Evolutionary conservation across 495 filamentous ascomycete species (phyloP).

Genomic region (Astrothelium macrocarpum): DNA sequence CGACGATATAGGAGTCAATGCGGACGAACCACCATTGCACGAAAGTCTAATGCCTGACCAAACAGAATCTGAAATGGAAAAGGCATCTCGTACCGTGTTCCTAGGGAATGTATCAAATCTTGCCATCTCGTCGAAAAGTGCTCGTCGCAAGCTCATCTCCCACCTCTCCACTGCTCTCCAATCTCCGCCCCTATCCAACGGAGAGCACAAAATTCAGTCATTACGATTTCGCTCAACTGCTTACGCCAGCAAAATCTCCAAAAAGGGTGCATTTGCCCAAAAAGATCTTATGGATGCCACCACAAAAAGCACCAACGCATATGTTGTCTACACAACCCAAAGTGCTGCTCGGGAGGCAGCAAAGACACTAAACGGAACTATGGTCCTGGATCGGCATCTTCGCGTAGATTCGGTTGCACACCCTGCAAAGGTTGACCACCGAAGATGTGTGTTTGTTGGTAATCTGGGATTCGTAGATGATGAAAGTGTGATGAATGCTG

Average conservation of each 20-base stretch:
- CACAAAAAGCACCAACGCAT: conserved; percentile 89
- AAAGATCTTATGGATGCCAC: conserved; percentile 77
- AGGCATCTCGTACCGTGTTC: conserved; percentile 85
- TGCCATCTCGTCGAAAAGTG: conserved; percentile 70
- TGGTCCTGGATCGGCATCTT: conserved; percentile 80
- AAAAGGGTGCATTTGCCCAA: conserved; percentile 78
- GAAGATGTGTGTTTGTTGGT: conserved; percentile 90
- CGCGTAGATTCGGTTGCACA: conserved; percentile 85
- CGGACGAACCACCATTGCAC: conserved; percentile 42
- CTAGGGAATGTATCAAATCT: conserved; percentile 78
- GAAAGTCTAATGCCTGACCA: conserved; percentile 40
- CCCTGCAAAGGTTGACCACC: conserved; percentile 69
- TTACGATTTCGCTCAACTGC: conserved; percentile 89
- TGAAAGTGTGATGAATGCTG: conserved; percentile 49
- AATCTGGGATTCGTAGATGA: conserved; percentile 93
- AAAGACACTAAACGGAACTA: conserved; percentile 67
- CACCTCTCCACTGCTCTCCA: conserved; percentile 53
- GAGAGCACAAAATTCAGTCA: conserved; percentile 66
- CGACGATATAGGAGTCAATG: conserved; percentile 9
- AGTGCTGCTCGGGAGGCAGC: conserved; percentile 67
- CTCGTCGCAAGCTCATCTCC: conserved; percentile 61
- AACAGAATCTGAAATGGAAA: conserved; percentile 55
- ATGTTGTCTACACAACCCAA: conserved; percentile 71
- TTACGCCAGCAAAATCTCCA: conserved; percentile 69
- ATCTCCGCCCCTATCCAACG: conserved; percentile 30